Evolutionary conservation across 2,329 filamentous ascomycete species (phyloP), one percentile per base, ranked within the genome.

Genomic region (Paecilomyces formosus): DNA sequence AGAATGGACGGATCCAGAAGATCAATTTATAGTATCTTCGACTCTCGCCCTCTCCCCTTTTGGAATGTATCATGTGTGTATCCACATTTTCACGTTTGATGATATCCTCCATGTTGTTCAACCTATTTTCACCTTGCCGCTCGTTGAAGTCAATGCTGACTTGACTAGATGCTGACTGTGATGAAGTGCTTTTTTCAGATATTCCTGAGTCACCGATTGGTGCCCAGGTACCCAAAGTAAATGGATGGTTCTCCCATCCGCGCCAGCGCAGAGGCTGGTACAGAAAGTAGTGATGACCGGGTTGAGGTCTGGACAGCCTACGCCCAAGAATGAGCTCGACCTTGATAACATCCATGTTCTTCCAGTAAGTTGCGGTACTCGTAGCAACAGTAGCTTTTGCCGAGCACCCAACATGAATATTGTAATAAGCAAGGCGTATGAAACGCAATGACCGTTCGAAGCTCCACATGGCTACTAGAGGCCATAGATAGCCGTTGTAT

Each of bases 211-310:
- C n/a, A 24, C 31, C 30, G 15, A 56, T 18, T 6, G 45, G 15
- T 33, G 49, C 30, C 60, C 62, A 65, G 39, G 58, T 61, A 9
- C 66, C 74, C 1, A 76, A 60, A 0, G 74, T 77, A 63, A 82
- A 81, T 1, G 79, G 79, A 60, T 82, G 80, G 58, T 75, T 81
- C 57, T 81, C 76, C 64, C 76, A 81, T 0, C 75, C 70, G 21
- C 68, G 65, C 54, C 75, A 69, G 24, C 67, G 69, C 2, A 72
- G 58, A 0, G 75, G 71, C 52, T 74, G 70, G 58, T 81, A 80
- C 7, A 82, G 65, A 63, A 76, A 81, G 60, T 80, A 82, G 63
- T 79, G 78, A 9, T 75, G 72, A 4, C 79, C 79, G 13, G 78
- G 74, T 15, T 66, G 64, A 1, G 76, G 70, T 11, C 63, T 64